Evolutionary conservation across 345 rosid species (phyloP).

Genomic region (Kernera saxatilis): DNA sequence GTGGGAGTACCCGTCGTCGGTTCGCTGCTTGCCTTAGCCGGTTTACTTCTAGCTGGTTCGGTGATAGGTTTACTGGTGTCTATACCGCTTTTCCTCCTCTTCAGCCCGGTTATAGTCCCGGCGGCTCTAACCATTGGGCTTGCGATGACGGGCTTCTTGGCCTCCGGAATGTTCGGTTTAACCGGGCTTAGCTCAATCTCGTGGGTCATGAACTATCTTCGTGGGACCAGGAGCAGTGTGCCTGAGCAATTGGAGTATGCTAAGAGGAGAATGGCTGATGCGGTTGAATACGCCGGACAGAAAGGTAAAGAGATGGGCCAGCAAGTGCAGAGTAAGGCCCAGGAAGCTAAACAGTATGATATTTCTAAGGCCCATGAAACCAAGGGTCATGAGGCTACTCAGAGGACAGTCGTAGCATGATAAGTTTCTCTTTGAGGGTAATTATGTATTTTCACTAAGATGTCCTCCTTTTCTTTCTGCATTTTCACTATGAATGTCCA

Average conservation of each 20-base stretch:
- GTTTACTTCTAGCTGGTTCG: constrained; percentile 39
- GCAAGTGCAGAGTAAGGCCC: constrained; percentile 37
- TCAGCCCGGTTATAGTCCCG: constrained; percentile 58
- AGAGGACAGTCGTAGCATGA: neutral
- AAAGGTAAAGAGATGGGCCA: constrained; percentile 52
- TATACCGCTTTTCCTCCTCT: constrained; percentile 46
- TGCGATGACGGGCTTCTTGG: constrained; percentile 35
- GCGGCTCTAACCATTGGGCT: constrained; percentile 44
- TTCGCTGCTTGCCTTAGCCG: constrained; percentile 40
- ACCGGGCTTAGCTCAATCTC: constrained; percentile 48
- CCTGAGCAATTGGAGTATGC: constrained; percentile 42
- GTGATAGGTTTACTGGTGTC: constrained; percentile 36
- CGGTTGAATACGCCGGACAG: constrained; percentile 38
- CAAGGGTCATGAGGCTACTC: constrained; percentile 21
- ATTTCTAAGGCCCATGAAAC: constrained; percentile 15
- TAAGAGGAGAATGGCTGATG: constrained; percentile 40
- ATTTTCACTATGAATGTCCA: neutral
- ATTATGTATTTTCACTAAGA: neutral
- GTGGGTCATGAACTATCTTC: constrained; percentile 38
- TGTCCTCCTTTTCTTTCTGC: neutral
- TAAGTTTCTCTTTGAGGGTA: neutral
- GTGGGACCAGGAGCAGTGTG: constrained; percentile 15
- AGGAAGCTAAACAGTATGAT: constrained; percentile 28
- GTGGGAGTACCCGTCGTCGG: constrained; percentile 41
- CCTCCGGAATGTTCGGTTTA: constrained; percentile 46